phyloP scores from a whole-genome alignment of 2,329 filamentous ascomycete genomes.

The Fusarium sp. region DNA sequence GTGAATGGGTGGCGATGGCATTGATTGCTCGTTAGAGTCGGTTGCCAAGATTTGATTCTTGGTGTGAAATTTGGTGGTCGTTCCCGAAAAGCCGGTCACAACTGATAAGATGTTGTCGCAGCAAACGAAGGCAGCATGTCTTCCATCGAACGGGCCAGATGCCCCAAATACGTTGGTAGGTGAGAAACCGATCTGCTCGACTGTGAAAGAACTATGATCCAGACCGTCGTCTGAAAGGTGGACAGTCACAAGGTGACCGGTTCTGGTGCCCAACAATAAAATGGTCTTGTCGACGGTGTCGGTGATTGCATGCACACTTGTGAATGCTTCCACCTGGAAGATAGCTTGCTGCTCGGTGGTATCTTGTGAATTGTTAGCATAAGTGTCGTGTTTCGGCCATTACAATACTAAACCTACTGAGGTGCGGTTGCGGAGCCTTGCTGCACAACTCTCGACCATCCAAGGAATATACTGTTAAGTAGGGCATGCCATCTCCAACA shows the following conservation, averaged over 20 bases:
- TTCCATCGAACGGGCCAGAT: slow-evolving; percentile 41
- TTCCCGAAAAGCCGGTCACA: slow-evolving; percentile 54
- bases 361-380: slow-evolving; percentile 21
- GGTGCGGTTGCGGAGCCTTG: slow-evolving; percentile 16
- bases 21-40: slow-evolving; percentile 60
- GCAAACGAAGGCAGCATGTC: slow-evolving; percentile 56
- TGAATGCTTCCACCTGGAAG: slow-evolving; percentile 56
- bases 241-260: slow-evolving; percentile 63
- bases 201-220: slow-evolving; percentile 44
- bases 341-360: background rate
- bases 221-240: slow-evolving; percentile 36
- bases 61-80: slow-evolving; percentile 50
- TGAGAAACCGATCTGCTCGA: slow-evolving; percentile 53
- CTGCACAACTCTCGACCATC: slow-evolving; percentile 42
- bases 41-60: slow-evolving; percentile 64
- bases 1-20: slow-evolving; percentile 61
- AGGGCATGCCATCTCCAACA: slow-evolving; percentile 49
- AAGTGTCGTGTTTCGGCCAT: background rate
- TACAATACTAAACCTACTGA: slow-evolving; percentile 24
- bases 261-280: slow-evolving; percentile 62
- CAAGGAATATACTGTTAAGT: slow-evolving; percentile 50
- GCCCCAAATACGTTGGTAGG: slow-evolving; percentile 52
- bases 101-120: slow-evolving; percentile 63
- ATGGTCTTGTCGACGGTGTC: slow-evolving; percentile 46
- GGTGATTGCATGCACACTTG: slow-evolving; percentile 56